A percentile compares a stretch with the other conserved stretches of the same genome.
phyloP scores from a whole-genome alignment of 441 rosid genomes.

The Kokia cookei region DNA sequence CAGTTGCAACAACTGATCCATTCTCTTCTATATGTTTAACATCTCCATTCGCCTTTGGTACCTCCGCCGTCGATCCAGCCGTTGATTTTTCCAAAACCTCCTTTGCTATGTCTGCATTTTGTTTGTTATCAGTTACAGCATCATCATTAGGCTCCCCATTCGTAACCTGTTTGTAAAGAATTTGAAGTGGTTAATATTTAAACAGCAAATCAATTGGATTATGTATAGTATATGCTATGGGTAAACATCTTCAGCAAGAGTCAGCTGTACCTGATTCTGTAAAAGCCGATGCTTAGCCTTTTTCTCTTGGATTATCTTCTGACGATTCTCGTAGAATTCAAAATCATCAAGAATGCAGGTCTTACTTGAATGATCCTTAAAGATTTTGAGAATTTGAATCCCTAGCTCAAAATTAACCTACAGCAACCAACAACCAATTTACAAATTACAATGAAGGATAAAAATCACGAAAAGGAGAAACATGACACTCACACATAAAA shows the following conservation, averaged over 20 bases:
- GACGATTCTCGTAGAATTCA: slow-evolving; percentile 79
- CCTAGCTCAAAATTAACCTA: slow-evolving; percentile 79
- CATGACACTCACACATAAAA: neutral
- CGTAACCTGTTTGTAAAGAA: slow-evolving; percentile 28
- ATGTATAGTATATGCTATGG: neutral
- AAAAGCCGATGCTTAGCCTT: slow-evolving; percentile 59
- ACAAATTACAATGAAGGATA: neutral
- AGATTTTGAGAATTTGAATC: slow-evolving; percentile 56
- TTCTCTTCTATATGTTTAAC: slow-evolving; percentile 27
- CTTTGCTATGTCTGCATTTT: slow-evolving; percentile 16
- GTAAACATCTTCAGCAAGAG: neutral
- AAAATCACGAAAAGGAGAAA: neutral
- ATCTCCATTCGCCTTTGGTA: slow-evolving; percentile 31
- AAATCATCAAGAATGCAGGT: slow-evolving; percentile 91
- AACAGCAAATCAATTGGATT: neutral
- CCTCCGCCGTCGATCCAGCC: neutral
- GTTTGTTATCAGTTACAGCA: slow-evolving; percentile 10
- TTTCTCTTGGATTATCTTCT: slow-evolving; percentile 73
- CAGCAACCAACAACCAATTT: slow-evolving; percentile 3
- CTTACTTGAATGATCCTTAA: slow-evolving; percentile 61
- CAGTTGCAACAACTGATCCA: slow-evolving; percentile 16
- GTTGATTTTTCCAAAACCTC: slow-evolving; percentile 13
- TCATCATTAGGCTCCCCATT: slow-evolving; percentile 29
- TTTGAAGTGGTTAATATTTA: neutral
- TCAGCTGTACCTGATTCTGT: slow-evolving; percentile 52